Evolutionary conservation across 1,284 basidiomycete species (phyloP), one percentile per base, ranked within the genome.

Genomic region (Fomitiporia mediterranea): DNA sequence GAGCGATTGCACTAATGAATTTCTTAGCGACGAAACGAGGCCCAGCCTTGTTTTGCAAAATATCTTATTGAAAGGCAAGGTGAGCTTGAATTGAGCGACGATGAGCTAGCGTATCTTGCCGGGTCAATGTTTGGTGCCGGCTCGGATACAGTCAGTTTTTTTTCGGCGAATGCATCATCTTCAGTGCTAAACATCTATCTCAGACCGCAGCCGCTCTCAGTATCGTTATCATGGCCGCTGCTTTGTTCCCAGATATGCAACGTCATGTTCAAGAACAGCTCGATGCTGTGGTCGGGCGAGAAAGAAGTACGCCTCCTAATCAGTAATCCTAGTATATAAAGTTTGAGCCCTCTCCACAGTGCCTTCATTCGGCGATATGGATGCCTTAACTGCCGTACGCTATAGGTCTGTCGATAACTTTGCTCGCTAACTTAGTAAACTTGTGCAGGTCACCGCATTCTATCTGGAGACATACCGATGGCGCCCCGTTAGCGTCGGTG

Each of bases 401-500:
- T 8, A 9, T 6, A 27, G 13, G 17, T 9, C 38, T 42, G 25
- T 23, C 7, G 8, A 7, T 38, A n/a, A 7, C 2, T 25, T 7
- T 42, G 13, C 4, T n/a, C 4, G 7, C 44, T 46, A n/a, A 46
- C 4, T 15, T 30, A 17, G 15, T 46, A n/a, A 6, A 27, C 23
- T 3, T 23, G 23, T 34, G 0, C 76, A 80, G 60, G 73, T 83
- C 1, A 76, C 75, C 47, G 85, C 84, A 0, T 88, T 84, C 64
- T 76, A 84, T 17, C 64, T 77, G 19, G 84, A 88, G 65, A 70
- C 75, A 0, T 80, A 79, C 50, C 72, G 86, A 27, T 88, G 86
- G 86, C 69, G 83, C 50, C 84, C 84, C 19, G 76, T 83, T 3
- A 76, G 70, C 17, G 77, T 78, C 0, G 72, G 76, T 28, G 79